Evolutionary conservation across 805 yeast genomes (phyloP), one percentile per base, ranked within the genome.

Genomic region (Cyberlindnera meyerae): DNA sequence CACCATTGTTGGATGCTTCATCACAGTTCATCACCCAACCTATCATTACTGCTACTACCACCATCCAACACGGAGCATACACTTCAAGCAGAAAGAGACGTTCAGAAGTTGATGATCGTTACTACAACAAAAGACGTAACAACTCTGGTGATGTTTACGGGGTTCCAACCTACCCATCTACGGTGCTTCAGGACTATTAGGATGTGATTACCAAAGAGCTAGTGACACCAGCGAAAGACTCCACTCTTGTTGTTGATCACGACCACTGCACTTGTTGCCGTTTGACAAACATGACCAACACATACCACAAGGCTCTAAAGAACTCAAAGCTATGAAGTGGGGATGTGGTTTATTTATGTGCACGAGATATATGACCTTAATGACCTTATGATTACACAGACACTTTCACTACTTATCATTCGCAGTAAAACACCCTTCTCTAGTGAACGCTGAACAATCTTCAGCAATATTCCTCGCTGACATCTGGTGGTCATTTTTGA

Each of bases 231-330:
- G 15, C 21, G 14, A 37, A 33, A 11, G 13, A 29, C 16, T n/a
- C n/a, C n/a, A 13, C 17, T 7, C 9, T 8, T 20, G 22, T 11
- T 11, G 24, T 31, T 25, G 13, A 34, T 14, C 38, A 39, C n/a
- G 38, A 30, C 16, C 36, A 47, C 20, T 47, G 51, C 26, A 3
- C 40, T 4, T 47, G 53, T 34, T 49, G 53, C 24, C 33, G 43
- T 11, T 28, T 48, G 31, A 48, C 55, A 5, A 47, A 47, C 29
- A 31, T 42, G 39, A 41, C 52, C 6, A 49, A 50, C 22, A 36
- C 24, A 8, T 48, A 48, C 26, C 45, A 44, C 28, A 34, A 20
- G 17, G 32, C 40, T 3, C 22, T 45, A 13, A 39, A 32, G 29
- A 34, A 20, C n/a, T 17, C 43, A 8, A 34, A 39, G 39, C 28